Evolutionary conservation across 169 alveolate genomes (phyloP).

Genomic region (Plasmodium inui): DNA sequence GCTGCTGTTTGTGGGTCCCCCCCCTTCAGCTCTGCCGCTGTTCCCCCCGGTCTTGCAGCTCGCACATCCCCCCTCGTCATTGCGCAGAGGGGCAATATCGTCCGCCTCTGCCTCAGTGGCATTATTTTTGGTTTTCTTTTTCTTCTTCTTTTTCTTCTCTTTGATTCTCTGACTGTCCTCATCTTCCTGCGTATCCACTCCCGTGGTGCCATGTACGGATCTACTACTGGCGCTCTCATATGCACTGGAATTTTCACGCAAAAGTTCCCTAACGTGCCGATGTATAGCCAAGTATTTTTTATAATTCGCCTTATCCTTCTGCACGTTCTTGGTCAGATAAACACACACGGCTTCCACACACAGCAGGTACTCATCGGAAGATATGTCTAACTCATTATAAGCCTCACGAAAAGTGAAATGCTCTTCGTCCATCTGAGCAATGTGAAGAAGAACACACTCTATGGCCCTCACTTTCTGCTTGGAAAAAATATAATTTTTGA

Average conservation of each 20-base stretch:
- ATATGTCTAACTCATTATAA: slow-evolving; percentile 8
- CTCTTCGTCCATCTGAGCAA: not conserved
- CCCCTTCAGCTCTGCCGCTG: not conserved
- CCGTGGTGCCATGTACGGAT: not conserved
- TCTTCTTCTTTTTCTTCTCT: not conserved
- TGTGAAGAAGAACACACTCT: not conserved
- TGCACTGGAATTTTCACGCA: not conserved
- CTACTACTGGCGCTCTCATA: not conserved
- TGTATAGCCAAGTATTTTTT: not conserved
- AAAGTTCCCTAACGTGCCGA: not conserved
- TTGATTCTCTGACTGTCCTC: not conserved
- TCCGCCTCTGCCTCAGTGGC: not conserved
- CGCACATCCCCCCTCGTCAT: not conserved
- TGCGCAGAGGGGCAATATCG: not conserved
- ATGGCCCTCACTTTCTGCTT: not conserved
- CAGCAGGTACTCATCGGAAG: slow-evolving; percentile 12
- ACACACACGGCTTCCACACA: slow-evolving; percentile 8
- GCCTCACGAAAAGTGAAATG: not conserved
- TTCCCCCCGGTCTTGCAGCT: not conserved
- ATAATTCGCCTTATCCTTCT: not conserved
- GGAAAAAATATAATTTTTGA: slow-evolving; percentile 29
- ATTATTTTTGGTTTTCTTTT: slow-evolving; percentile 8
- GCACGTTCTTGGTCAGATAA: not conserved
- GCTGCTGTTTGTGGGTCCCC: not conserved
- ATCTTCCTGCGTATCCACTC: not conserved